A percentile compares a stretch with the other conserved stretches of the same genome.
Evolutionary conservation across 768 basidiomycete genomes (phyloP).

Genomic region (Suillus plorans): DNA sequence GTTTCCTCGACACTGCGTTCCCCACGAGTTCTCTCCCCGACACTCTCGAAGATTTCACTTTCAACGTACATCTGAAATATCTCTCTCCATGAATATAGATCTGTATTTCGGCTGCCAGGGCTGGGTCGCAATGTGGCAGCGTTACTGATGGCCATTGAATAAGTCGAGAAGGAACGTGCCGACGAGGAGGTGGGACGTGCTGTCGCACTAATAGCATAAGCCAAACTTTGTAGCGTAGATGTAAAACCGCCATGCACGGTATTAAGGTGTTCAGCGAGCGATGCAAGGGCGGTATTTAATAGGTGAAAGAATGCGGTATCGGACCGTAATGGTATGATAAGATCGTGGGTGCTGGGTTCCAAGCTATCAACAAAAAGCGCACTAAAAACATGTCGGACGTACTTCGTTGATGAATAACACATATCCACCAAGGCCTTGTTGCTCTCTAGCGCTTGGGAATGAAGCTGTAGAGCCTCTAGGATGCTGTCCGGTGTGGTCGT

Average conservation of each 20-base stretch:
- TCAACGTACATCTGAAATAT: conserved; percentile 89
- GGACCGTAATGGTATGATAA: conserved; percentile 77
- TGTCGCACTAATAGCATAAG: conserved; percentile 33
- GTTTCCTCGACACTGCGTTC: conserved; percentile 70
- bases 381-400: not conserved
- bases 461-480: conserved; percentile 8
- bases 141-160: conserved; percentile 26
- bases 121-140: conserved; percentile 39
- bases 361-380: not conserved
- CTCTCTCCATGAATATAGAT: conserved; percentile 87
- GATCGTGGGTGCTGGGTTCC: conserved; percentile 37
- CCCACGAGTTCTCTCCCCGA: conserved; percentile 61
- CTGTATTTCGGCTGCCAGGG: conserved; percentile 36
- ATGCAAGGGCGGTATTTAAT: conserved; percentile 58
- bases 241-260: conserved; percentile 52
- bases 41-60: conserved; percentile 79
- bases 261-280: conserved; percentile 52
- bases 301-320: conserved; percentile 81
- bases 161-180: conserved; percentile 31
- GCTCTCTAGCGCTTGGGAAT: not conserved
- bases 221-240: conserved; percentile 46
- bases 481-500: conserved; percentile 15
- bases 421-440: not conserved
- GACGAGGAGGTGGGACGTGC: conserved; percentile 34
- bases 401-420: not conserved